phyloP scores from a whole-genome alignment of 306 rosid species.

The Fagus sylvatica region DNA sequence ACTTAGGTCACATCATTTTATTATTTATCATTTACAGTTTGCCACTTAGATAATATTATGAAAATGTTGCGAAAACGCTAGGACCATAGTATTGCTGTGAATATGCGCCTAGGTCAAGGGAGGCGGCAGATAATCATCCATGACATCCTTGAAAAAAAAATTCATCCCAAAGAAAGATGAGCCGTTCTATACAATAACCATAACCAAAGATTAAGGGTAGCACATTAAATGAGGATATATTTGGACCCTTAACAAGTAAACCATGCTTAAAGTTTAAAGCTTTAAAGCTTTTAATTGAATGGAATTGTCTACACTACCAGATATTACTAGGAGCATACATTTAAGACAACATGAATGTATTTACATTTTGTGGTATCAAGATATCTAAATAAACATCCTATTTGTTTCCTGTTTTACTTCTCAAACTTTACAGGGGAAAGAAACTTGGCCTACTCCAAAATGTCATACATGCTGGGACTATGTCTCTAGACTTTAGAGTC shows the following conservation, averaged over 20 bases:
- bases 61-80: no score
- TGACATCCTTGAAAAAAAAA: no score
- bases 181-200: no score
- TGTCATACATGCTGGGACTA: conserved; percentile 10
- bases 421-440: conserved; percentile 12
- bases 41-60: no score
- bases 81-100: no score
- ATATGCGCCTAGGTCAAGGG: no score
- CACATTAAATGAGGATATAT: not conserved
- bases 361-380: conserved; percentile 40
- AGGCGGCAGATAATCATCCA: no score
- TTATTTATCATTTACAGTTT: no score
- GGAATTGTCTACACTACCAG: conserved; percentile 7
- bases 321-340: conserved; percentile 23
- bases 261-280: not conserved
- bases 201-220: not conserved
- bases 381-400: conserved; percentile 28
- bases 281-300: not conserved
- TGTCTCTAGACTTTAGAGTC: conserved; percentile 1
- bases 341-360: conserved; percentile 43
- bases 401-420: conserved; percentile 34
- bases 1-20: no score
- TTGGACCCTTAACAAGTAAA: not conserved
- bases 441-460: conserved; percentile 22
- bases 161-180: no score